Evolutionary conservation across 2,329 filamentous ascomycete genomes (phyloP).

Genomic region (Fragosphaeria purpurea): DNA sequence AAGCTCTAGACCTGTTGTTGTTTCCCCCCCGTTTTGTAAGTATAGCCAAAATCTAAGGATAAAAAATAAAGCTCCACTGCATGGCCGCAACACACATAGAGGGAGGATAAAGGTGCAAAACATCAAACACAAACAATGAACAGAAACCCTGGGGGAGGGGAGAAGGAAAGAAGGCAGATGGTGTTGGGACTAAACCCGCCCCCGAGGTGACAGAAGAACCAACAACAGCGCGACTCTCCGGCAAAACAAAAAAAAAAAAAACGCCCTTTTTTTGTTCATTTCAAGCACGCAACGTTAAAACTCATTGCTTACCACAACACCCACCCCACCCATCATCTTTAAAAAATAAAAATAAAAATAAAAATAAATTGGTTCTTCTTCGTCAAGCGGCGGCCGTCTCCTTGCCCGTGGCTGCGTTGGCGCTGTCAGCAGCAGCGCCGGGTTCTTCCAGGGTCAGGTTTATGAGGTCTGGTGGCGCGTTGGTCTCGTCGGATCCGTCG

Average conservation of each 20-base stretch:
- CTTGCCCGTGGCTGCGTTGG: conserved; percentile 25
- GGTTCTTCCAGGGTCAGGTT: conserved; percentile 25
- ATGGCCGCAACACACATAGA: no score
- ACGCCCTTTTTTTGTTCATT: no score
- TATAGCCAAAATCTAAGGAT: conserved; percentile 1
- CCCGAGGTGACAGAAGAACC: background rate
- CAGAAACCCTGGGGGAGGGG: no score
- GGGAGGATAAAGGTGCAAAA: no score
- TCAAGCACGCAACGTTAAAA: no score
- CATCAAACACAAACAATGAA: no score
- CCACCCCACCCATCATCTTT: no score
- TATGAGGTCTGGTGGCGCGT: conserved; percentile 21
- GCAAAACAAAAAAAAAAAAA: conserved; percentile 1
- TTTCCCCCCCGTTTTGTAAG: background rate
- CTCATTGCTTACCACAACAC: background rate
- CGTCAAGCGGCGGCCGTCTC: conserved; percentile 19
- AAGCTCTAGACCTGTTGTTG: background rate
- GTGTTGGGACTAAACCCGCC: no score
- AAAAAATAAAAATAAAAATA: conserved; percentile 1
- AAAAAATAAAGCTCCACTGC: background rate
- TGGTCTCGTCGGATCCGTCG: conserved; percentile 29
- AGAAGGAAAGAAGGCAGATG: no score
- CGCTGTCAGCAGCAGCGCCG: conserved; percentile 20
- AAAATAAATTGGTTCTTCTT: background rate
- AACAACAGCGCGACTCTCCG: background rate